These are phyloP conservation scores for Adansonia grandidieri DNA, from an alignment of 441 rosid species.

Conservation along the genomic window DNA sequence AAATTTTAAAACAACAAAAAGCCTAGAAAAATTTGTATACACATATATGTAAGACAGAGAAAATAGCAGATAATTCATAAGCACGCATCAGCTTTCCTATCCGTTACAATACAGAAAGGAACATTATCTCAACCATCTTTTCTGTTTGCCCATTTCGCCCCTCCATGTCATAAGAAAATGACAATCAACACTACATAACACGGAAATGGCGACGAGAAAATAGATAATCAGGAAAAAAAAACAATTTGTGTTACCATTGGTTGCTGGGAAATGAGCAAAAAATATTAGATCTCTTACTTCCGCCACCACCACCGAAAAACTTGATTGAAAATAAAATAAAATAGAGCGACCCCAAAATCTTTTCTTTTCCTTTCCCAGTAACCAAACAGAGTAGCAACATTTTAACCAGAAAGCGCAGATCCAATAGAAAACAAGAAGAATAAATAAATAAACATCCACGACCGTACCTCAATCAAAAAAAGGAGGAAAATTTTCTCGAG, in stretches of 20 bases:
- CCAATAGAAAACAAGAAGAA: constrained; percentile 13
- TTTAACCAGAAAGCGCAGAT: constrained; percentile 23
- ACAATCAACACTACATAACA: not conserved
- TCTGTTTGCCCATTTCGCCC: not conserved
- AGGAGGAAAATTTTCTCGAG: not conserved
- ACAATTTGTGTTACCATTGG: constrained; percentile 5
- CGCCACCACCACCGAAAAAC: constrained; percentile 27
- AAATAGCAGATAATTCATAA: not conserved
- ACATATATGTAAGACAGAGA: not conserved
- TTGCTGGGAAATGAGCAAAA: not conserved
- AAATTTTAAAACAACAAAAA: constrained; percentile 14
- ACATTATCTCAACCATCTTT: not conserved
- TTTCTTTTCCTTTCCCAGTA: constrained; percentile 17
- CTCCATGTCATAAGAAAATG: not conserved
- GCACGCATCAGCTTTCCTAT: not conserved
- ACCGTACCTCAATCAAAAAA: constrained; percentile 28
- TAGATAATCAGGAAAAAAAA: not conserved
- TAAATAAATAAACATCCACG: not conserved
- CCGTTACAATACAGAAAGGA: not conserved
- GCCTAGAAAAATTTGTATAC: not conserved
- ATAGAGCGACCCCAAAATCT: not conserved
- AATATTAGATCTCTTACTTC: constrained; percentile 22
- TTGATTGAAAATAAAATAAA: not conserved
- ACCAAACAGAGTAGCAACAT: constrained; percentile 30
- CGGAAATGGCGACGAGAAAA: not conserved